Percentiles rank a stretch among this genome's conserved stretches.
These are phyloP conservation scores for Bipolaris bicolor DNA, from an alignment of 2,329 filamentous ascomycete species.

Conservation along the genomic window DNA sequence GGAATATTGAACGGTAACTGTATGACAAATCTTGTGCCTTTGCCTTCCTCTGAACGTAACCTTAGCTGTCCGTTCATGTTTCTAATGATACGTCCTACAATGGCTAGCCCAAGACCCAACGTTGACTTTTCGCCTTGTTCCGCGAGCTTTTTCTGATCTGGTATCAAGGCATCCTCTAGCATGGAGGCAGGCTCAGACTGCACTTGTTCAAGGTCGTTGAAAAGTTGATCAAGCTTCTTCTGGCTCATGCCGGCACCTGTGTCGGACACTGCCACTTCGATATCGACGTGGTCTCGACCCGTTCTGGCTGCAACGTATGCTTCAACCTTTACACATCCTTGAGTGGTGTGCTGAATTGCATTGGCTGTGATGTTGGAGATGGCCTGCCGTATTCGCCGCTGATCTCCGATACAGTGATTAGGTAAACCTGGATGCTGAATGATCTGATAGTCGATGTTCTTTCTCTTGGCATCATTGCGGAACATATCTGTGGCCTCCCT, in stretches of 20 bases:
- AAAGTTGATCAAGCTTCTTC: slow-evolving; percentile 64
- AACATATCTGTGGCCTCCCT: slow-evolving; percentile 80
- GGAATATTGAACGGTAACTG: slow-evolving; percentile 76
- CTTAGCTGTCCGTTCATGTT: slow-evolving; percentile 90
- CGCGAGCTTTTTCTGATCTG: slow-evolving; percentile 40
- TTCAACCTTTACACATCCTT: slow-evolving; percentile 73
- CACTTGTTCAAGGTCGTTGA: slow-evolving; percentile 71
- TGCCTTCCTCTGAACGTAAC: slow-evolving; percentile 81
- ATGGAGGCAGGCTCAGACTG: slow-evolving; percentile 37
- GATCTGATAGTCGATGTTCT: slow-evolving; percentile 73
- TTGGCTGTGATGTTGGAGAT: slow-evolving; percentile 85
- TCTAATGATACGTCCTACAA: slow-evolving; percentile 84
- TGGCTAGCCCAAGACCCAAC: slow-evolving; percentile 81
- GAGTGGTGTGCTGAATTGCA: slow-evolving; percentile 76
- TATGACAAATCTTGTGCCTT: slow-evolving; percentile 82
- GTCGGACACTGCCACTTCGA: slow-evolving; percentile 79
- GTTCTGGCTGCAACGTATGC: slow-evolving; percentile 60
- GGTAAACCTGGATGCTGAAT: slow-evolving; percentile 72
- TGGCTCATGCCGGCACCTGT: slow-evolving; percentile 70
- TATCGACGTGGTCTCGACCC: slow-evolving; percentile 59
- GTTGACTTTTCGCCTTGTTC: slow-evolving; percentile 54
- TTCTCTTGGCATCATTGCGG: slow-evolving; percentile 73
- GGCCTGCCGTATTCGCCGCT: slow-evolving; percentile 78
- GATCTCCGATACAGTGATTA: slow-evolving; percentile 75
- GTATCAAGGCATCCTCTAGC: slow-evolving; percentile 41